A percentile compares a stretch with the other conserved stretches of the same genome.
Evolutionary conservation across 352 stramenopile species (phyloP).

Genomic region (Phytophthora hybrid): DNA sequence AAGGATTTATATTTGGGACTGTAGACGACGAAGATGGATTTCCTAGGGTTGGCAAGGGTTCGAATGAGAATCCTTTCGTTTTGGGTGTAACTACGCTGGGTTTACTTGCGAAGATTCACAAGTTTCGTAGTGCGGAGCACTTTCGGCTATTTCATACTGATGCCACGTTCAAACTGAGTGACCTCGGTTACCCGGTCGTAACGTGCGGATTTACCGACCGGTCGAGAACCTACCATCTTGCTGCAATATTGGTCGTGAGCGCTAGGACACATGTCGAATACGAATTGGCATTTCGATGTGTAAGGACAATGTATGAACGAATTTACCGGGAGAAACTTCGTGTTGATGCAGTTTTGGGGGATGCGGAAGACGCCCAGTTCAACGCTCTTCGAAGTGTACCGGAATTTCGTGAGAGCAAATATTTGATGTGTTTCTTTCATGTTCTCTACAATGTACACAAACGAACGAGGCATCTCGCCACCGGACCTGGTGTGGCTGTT

Average conservation of each 20-base stretch:
- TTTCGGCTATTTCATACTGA: conserved; percentile 19
- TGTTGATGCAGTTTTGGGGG: conserved; percentile 10
- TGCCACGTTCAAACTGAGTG: conserved; percentile 3
- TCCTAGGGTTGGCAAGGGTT: background rate
- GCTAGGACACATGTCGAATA: conserved; percentile 3
- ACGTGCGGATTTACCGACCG: conserved; percentile 14
- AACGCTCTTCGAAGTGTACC: background rate
- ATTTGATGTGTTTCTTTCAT: conserved; percentile 9
- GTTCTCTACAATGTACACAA: conserved; percentile 18
- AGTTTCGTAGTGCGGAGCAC: background rate
- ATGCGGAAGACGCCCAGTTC: conserved; percentile 11
- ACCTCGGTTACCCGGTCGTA: conserved; percentile 14
- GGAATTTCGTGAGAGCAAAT: conserved; percentile 7
- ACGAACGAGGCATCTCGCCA: conserved; percentile 6
- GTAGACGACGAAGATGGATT: background rate
- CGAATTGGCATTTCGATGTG: background rate
- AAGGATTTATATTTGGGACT: background rate
- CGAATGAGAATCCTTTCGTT: conserved; percentile 4
- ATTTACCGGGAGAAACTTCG: background rate
- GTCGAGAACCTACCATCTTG: background rate
- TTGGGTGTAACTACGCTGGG: background rate
- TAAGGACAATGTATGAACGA: background rate
- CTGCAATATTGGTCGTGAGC: background rate
- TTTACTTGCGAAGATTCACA: background rate
- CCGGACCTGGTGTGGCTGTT: background rate